Conservation (phyloP, 192 early-diverging fungal species). For the Coemansia sp. region DNA sequence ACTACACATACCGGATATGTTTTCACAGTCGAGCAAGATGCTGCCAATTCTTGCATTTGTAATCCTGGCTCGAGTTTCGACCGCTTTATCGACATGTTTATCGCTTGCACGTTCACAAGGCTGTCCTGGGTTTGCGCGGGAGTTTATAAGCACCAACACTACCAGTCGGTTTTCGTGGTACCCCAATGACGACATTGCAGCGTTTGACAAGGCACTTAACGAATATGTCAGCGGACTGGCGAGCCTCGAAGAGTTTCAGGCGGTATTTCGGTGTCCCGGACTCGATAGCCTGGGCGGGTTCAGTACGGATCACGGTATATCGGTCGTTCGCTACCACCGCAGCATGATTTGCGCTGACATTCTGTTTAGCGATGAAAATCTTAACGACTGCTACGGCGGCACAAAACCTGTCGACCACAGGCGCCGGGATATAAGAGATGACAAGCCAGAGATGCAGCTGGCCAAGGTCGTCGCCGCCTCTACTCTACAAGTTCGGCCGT, state of each 20-base stretch:
- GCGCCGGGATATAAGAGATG: constrained; percentile 14
- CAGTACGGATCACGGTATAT: constrained; percentile 43
- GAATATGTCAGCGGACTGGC: constrained; percentile 51
- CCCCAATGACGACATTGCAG: constrained; percentile 44
- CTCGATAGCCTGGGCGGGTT: constrained; percentile 53
- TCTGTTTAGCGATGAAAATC: constrained; percentile 45
- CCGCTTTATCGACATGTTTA: constrained; percentile 20
- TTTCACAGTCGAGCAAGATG: constrained; percentile 12
- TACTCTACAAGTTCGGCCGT: constrained; percentile 14
- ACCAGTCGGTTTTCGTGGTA: constrained; percentile 53
- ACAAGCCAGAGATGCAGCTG: constrained; percentile 28
- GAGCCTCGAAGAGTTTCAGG: constrained; percentile 52
- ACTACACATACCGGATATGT: constrained; percentile 6
- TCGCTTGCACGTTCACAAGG: constrained; percentile 46
- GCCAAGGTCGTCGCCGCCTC: constrained; percentile 37
- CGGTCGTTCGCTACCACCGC: constrained; percentile 51
- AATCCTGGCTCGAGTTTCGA: constrained; percentile 4
- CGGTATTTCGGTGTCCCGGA: constrained; percentile 51
- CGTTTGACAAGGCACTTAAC: constrained; percentile 52
- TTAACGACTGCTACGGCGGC: constrained; percentile 44
- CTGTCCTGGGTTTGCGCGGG: constrained; percentile 48
- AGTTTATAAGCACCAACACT: constrained; percentile 52
- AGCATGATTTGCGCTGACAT: constrained; percentile 55
- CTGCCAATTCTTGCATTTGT: constrained; percentile 15
- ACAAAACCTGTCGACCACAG: constrained; percentile 2